A percentile compares a stretch with the other conserved stretches of the same genome.
Conservation (phyloP, 1,284 basidiomycete genomes). For the Papiliotrema fonsecae region DNA sequence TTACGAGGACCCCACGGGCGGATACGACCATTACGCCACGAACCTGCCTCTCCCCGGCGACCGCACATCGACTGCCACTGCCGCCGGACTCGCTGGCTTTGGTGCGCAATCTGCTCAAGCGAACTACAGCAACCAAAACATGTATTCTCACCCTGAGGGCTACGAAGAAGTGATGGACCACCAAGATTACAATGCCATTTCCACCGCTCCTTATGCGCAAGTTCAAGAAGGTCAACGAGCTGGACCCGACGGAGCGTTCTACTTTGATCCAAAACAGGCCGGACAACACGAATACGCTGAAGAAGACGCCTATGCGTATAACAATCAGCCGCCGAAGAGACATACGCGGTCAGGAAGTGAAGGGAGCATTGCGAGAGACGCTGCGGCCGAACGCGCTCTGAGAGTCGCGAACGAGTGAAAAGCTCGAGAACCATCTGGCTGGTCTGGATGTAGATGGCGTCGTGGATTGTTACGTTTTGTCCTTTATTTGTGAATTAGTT, state of each 20-base stretch:
- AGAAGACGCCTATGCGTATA: constrained; percentile 24
- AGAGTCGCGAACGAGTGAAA: constrained; percentile 18
- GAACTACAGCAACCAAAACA: constrained; percentile 9
- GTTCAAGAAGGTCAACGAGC: neutral
- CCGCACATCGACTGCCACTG: constrained; percentile 30
- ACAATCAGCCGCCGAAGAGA: constrained; percentile 13
- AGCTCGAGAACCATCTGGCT: neutral
- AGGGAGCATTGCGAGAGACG: constrained; percentile 15
- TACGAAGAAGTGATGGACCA: neutral
- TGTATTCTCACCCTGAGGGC: neutral
- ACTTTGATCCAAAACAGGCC: constrained; percentile 43
- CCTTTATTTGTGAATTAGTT: neutral
- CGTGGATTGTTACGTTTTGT: neutral
- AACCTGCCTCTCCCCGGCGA: constrained; percentile 20
- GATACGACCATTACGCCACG: constrained; percentile 47
- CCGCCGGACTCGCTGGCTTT: constrained; percentile 32
- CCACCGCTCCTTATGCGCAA: neutral
- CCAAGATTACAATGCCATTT: neutral
- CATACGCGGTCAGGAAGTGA: constrained; percentile 17
- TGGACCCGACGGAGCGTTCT: constrained; percentile 25
- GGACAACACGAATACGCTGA: constrained; percentile 22
- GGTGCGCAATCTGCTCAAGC: constrained; percentile 25
- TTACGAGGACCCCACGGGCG: constrained; percentile 44
- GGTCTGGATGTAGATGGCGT: neutral
- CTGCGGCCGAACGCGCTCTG: constrained; percentile 12